Conservation (phyloP, 2,329 filamentous ascomycete species). For the Amylocarpus encephaloides region DNA sequence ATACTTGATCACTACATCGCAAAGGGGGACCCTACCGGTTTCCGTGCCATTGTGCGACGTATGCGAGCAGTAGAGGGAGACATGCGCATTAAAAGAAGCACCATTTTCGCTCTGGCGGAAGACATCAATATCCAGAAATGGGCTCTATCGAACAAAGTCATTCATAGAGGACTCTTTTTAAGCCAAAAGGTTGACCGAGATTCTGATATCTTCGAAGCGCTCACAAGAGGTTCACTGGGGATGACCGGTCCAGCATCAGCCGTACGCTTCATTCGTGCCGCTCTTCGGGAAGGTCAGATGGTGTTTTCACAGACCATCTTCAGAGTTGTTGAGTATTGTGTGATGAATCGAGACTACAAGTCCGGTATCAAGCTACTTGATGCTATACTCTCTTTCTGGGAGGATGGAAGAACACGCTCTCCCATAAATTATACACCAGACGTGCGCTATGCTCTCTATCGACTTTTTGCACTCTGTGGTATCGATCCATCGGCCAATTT, state of each 20-base stretch:
- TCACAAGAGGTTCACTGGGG: slow-evolving; percentile 24
- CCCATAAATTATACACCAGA: slow-evolving; percentile 12
- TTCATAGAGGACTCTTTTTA: slow-evolving; percentile 15
- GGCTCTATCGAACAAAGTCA: slow-evolving; percentile 21
- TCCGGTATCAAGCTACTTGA: slow-evolving; percentile 21
- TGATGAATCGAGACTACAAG: slow-evolving; percentile 19
- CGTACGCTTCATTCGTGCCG: slow-evolving; percentile 21
- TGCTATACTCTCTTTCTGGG: slow-evolving; percentile 21
- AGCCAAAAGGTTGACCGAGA: slow-evolving; percentile 23
- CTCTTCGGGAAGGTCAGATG: slow-evolving; percentile 24
- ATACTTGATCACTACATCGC: slow-evolving; percentile 29
- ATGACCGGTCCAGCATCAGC: slow-evolving; percentile 19
- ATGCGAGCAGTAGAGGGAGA: slow-evolving; percentile 24
- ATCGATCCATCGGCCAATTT: slow-evolving; percentile 13
- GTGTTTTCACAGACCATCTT: slow-evolving; percentile 20
- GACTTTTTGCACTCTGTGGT: slow-evolving; percentile 24
- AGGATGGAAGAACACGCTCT: slow-evolving; percentile 1
- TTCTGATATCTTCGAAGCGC: slow-evolving; percentile 23
- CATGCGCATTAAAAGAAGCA: slow-evolving; percentile 16
- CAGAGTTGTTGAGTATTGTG: slow-evolving; percentile 16
- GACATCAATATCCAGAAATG: slow-evolving; percentile 16
- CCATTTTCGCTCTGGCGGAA: slow-evolving; percentile 5
- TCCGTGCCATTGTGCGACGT: slow-evolving; percentile 21
- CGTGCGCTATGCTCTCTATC: slow-evolving; percentile 17
- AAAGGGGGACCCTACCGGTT: slow-evolving; percentile 21